A percentile compares a stretch with the other conserved stretches of the same genome.
Evolutionary conservation across 129 eudicot genomes (phyloP).

Genomic region (Sambucus nigra): DNA sequence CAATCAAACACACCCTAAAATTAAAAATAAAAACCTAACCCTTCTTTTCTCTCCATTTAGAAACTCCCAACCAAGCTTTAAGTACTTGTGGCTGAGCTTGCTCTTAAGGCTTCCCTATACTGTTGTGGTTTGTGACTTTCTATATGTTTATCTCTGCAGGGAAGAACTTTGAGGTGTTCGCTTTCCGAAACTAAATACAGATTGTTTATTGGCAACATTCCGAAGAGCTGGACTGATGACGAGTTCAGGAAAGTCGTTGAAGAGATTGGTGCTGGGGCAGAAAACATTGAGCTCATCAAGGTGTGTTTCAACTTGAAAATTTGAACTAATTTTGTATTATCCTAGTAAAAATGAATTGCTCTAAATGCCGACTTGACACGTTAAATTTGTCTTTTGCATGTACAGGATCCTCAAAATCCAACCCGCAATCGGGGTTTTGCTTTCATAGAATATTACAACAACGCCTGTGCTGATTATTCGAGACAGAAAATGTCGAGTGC

Average conservation of each 20-base stretch:
- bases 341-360: background rate
- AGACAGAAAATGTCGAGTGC: constrained; percentile 71
- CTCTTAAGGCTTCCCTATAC: too few species aligned
- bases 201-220: constrained; percentile 83
- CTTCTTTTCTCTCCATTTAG: too few species aligned
- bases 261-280: constrained; percentile 90
- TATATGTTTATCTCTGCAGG: constrained; percentile 41
- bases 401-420: constrained; percentile 81
- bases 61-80: too few species aligned
- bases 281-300: constrained; percentile 86
- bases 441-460: constrained; percentile 90
- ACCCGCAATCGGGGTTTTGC: constrained; percentile 96
- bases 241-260: constrained; percentile 74
- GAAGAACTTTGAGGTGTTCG: constrained; percentile 80
- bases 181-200: constrained; percentile 90
- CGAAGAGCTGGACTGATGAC: constrained; percentile 82
- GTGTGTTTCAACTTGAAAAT: constrained; percentile 21
- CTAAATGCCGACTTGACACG: background rate
- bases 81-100: too few species aligned
- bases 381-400: constrained; percentile 8
- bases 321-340: background rate
- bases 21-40: too few species aligned
- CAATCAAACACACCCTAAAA: too few species aligned
- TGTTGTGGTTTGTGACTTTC: constrained; percentile 1
- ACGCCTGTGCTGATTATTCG: constrained; percentile 98